Conservation (phyloP, 2,329 filamentous ascomycete species). For the Sporothrix sp. region DNA sequence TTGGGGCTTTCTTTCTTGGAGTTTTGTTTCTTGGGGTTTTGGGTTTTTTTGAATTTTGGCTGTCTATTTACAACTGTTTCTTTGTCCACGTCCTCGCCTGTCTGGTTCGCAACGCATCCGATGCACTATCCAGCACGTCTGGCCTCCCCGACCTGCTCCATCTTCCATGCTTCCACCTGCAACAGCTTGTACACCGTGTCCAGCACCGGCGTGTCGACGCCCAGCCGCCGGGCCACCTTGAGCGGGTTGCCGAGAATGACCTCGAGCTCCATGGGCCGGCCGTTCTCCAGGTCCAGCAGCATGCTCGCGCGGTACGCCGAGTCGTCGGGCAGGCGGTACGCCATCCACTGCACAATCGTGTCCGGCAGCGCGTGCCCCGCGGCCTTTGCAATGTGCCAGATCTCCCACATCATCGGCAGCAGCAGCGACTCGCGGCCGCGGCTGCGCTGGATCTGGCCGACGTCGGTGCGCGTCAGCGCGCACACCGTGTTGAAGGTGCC, state of each 20-base stretch:
- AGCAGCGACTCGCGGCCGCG: constrained; percentile 20
- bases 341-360: constrained; percentile 23
- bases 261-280: constrained; percentile 24
- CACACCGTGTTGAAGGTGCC: constrained; percentile 17
- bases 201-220: constrained; percentile 11
- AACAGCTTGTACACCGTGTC: constrained; percentile 13
- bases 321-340: constrained; percentile 23
- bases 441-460: constrained; percentile 18
- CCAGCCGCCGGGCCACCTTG: constrained; percentile 17
- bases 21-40: background rate
- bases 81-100: background rate
- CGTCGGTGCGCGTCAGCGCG: constrained; percentile 16
- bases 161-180: constrained; percentile 16
- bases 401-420: constrained; percentile 27
- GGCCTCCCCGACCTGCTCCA: background rate
- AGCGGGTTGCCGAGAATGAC: constrained; percentile 27
- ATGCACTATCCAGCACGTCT: too few species aligned
- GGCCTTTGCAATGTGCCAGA: constrained; percentile 25
- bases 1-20: background rate
- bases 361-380: constrained; percentile 22
- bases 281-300: constrained; percentile 24
- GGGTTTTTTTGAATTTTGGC: background rate
- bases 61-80: too few species aligned
- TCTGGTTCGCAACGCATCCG: too few species aligned
- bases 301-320: constrained; percentile 25